Conservation (phyloP, 805 yeast genomes). For the Barnettozyma vustinii region DNA sequence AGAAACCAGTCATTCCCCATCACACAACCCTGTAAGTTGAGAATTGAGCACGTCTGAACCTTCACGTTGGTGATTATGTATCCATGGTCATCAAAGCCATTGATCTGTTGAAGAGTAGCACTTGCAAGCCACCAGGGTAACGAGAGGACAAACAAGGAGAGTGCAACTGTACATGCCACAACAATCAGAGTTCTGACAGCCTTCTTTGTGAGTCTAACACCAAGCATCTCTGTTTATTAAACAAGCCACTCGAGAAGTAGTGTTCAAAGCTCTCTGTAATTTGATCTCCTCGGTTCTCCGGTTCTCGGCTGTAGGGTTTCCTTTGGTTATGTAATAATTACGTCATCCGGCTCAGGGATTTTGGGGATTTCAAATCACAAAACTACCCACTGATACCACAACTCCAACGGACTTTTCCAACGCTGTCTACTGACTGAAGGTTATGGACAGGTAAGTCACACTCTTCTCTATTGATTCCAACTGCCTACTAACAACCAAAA, state of each 20-base stretch:
- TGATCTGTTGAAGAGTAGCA: not conserved
- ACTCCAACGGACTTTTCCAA: not conserved
- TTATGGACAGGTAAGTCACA: not conserved
- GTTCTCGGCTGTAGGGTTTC: too few species aligned
- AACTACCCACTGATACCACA: not conserved
- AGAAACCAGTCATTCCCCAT: conserved; percentile 9
- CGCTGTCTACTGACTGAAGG: not conserved
- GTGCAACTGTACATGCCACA: not conserved
- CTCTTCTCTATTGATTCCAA: not conserved
- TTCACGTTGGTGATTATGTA: conserved; percentile 5
- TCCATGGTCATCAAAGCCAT: not conserved
- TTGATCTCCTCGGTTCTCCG: too few species aligned
- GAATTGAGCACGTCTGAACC: conserved; percentile 6
- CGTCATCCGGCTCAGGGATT: not conserved
- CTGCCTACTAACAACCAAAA: not conserved
- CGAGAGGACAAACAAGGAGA: not conserved
- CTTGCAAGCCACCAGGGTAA: not conserved
- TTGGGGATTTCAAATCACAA: not conserved
- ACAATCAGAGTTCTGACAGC: not conserved
- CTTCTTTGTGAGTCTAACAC: not conserved
- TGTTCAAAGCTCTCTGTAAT: too few species aligned
- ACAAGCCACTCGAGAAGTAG: not conserved
- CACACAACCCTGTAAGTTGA: conserved; percentile 4
- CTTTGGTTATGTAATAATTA: not conserved
- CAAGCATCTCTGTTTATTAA: not conserved